Conservation (phyloP, 169 alveolate genomes). For the Eimeria zaria region DNA sequence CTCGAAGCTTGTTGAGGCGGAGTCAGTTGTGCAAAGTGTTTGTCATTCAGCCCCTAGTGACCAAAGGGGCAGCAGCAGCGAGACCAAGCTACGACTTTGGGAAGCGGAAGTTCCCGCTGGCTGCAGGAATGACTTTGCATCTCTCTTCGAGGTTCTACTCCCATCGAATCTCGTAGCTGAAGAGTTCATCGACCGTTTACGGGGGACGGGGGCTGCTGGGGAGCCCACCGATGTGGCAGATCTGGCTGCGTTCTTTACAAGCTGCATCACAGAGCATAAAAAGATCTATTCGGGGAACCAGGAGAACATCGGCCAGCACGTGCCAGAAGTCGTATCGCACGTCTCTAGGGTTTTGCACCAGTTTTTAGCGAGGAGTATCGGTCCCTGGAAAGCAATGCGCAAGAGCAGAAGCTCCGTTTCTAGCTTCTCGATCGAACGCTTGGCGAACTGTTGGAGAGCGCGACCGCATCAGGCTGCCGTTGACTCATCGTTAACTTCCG, state of each 20-base stretch:
- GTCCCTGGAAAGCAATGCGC: constrained; percentile 48
- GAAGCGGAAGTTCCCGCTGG: constrained; percentile 14
- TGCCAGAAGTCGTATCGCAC: neutral
- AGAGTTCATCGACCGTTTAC: neutral
- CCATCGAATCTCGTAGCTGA: neutral
- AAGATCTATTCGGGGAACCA: neutral
- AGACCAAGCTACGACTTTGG: neutral
- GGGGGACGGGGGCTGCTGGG: neutral
- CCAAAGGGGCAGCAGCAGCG: neutral
- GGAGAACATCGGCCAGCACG: neutral
- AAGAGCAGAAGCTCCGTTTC: constrained; percentile 4
- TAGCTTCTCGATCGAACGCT: neutral
- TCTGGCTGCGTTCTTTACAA: neutral
- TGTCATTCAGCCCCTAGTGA: neutral
- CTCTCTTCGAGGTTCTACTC: neutral
- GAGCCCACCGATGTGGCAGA: neutral
- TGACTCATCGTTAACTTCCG: neutral
- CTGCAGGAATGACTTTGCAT: neutral
- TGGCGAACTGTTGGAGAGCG: constrained; percentile 39
- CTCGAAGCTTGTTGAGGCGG: neutral
- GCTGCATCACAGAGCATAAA: neutral
- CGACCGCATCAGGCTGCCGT: neutral
- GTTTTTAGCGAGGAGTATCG: neutral
- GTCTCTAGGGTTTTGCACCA: constrained; percentile 8
- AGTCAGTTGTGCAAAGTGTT: neutral